Evolutionary conservation across 257 asterid genomes (phyloP), one percentile per base, ranked within the genome.

Genomic region (Solanum lycopersicoides): DNA sequence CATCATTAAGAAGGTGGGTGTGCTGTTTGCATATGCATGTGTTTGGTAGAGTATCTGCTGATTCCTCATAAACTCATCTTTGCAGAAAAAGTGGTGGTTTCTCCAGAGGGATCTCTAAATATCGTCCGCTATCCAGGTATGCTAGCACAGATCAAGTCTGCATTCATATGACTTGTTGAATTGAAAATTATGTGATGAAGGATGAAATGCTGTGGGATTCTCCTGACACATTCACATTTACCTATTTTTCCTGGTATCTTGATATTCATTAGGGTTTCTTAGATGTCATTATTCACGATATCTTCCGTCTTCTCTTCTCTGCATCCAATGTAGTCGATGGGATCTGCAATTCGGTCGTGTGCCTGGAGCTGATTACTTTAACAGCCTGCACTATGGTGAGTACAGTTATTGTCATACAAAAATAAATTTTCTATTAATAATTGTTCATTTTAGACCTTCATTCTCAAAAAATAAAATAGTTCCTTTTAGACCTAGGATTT

Each of bases 11-110:
- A 87, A 94, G 99, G 99, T 97, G 28, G 37, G 88, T 89, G 20
- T 69, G 44, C 71, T 45, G 28, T 69, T 60, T 86, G 65, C 37
- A 82, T 69, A 14, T 77, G 65, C 83, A 71, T 39, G 42, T 12
- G 32, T 75, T 68, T 32, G 74, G 63, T 45, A 79, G 69, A 37
- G 44, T 50, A 20, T 63, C 34, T 56, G 76, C 75, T 45, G 73
- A 34, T 88, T 66, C 68, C 91, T 90, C 50, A 87, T 83, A 77
- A 84, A 84, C 74, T 87, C 88, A 35, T 71, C 86, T 88, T 80
- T 89, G 93, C 99, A 97, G 99, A 93, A 97, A 97, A 92, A 97
- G 99, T 87, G 96, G 99, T 90, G 99, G 99, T 77, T 97, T 95
- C 93, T 93, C 99, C 10, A 92, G 98, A 94, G 99, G 99, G 39